These are phyloP conservation scores for Pilatotrama ljubarskyi DNA, from an alignment of 768 basidiomycete genomes.

Conservation along the genomic window DNA sequence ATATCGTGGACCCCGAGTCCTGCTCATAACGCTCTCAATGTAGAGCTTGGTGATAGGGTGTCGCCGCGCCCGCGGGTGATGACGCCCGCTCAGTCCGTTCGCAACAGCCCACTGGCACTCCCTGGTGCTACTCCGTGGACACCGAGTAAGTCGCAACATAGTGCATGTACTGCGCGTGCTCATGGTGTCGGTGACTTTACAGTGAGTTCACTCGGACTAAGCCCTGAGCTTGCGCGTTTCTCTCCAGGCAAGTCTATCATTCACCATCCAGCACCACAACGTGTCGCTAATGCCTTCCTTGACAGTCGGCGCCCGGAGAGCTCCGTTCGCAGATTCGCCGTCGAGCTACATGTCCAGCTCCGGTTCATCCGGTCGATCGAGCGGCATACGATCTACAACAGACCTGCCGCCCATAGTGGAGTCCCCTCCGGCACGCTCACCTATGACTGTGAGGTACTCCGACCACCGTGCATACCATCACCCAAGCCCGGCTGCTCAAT, in stretches of 20 bases:
- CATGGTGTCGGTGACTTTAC: background rate
- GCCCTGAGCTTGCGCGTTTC: background rate
- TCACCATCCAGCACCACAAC: background rate
- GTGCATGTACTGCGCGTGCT: background rate
- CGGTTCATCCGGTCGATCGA: background rate
- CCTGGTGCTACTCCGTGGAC: background rate
- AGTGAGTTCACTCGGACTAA: background rate
- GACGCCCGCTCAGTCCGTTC: background rate
- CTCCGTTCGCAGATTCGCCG: background rate
- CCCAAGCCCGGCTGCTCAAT: background rate
- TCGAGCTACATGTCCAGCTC: background rate
- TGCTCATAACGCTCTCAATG: conserved; percentile 1
- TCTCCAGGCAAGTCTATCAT: background rate
- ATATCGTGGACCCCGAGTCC: background rate
- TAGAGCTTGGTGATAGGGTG: background rate
- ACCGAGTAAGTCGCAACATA: background rate
- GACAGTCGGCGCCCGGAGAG: background rate
- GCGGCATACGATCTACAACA: background rate
- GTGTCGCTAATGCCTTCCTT: background rate
- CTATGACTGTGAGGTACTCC: background rate
- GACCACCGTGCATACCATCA: background rate
- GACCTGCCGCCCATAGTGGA: background rate
- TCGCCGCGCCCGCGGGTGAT: conserved; percentile 3
- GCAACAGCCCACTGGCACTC: background rate
- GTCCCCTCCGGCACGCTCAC: background rate